phyloP scores from a whole-genome alignment of 441 rosid species.

The Syzygium syzygioides region DNA sequence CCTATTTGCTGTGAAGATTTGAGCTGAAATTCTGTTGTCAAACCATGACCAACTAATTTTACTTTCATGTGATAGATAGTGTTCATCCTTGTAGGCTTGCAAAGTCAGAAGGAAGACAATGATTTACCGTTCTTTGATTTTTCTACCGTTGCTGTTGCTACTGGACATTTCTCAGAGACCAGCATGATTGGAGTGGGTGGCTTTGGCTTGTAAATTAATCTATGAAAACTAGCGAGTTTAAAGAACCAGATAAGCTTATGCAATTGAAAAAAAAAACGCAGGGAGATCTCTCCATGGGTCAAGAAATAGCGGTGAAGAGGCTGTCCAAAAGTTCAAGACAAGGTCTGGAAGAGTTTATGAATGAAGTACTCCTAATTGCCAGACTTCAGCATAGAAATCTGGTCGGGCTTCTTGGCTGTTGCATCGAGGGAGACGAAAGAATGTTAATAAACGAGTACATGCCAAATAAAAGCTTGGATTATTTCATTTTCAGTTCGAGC shows the following conservation, averaged over 20 bases:
- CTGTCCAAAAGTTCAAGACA: not conserved
- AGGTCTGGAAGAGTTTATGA: not conserved
- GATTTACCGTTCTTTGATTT: constrained; percentile 22
- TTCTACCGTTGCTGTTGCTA: constrained; percentile 13
- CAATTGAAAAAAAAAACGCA: not conserved
- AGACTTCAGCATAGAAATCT: not conserved
- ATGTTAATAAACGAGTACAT: constrained; percentile 38
- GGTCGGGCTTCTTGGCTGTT: constrained; percentile 27
- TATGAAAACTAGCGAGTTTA: not conserved
- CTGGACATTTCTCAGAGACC: constrained; percentile 16
- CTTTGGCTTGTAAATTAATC: not conserved
- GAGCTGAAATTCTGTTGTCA: not conserved
- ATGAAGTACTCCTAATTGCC: not conserved
- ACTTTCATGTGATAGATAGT: not conserved
- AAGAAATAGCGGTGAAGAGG: not conserved
- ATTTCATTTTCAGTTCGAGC: constrained; percentile 24
- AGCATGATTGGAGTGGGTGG: constrained; percentile 26
- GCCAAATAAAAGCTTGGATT: constrained; percentile 39
- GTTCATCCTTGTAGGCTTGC: not conserved
- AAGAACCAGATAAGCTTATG: not conserved
- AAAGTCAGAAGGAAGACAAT: not conserved
- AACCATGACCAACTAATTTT: not conserved
- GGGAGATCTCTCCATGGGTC: not conserved
- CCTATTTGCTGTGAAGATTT: too few relatives aligned
- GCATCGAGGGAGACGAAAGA: constrained; percentile 30